phyloP scores from a whole-genome alignment of 805 yeast genomes.

The Nakazawaea molendinolei region DNA sequence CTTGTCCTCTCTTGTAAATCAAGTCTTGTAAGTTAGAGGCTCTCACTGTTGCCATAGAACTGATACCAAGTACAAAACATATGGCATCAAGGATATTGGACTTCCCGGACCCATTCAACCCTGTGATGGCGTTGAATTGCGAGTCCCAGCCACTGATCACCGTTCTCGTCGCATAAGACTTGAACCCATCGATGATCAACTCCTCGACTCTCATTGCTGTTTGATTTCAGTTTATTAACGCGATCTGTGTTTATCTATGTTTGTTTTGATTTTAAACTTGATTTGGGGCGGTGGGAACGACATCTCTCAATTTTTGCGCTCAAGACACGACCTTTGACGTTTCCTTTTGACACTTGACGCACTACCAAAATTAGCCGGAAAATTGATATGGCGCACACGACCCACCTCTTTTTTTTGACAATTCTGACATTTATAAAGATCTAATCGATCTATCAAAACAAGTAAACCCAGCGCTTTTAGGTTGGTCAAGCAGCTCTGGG shows the following conservation, averaged over 20 bases:
- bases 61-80: conserved; percentile 95
- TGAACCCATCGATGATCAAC: conserved; percentile 93
- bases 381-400: too few species aligned
- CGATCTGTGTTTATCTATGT: conserved; percentile 3
- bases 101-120: conserved; percentile 95
- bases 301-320: too few species aligned
- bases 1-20: conserved; percentile 95
- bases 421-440: too few species aligned
- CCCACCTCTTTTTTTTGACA: too few species aligned
- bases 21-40: conserved; percentile 91
- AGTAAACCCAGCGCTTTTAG: too few species aligned
- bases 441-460: too few species aligned
- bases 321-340: too few species aligned
- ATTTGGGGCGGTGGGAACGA: not conserved
- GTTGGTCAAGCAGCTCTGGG: too few species aligned
- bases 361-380: too few species aligned
- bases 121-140: conserved; percentile 96
- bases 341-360: too few species aligned
- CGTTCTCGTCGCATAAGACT: conserved; percentile 94
- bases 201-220: conserved; percentile 83
- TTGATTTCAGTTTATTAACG: not conserved
- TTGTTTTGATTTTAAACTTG: not conserved
- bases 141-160: conserved; percentile 94
- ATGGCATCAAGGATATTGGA: conserved; percentile 95
- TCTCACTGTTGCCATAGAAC: conserved; percentile 90